Evolutionary conservation across 179 eudicot genomes (phyloP), one percentile per base, ranked within the genome.

Genomic region (Amaranthus tricolor): DNA sequence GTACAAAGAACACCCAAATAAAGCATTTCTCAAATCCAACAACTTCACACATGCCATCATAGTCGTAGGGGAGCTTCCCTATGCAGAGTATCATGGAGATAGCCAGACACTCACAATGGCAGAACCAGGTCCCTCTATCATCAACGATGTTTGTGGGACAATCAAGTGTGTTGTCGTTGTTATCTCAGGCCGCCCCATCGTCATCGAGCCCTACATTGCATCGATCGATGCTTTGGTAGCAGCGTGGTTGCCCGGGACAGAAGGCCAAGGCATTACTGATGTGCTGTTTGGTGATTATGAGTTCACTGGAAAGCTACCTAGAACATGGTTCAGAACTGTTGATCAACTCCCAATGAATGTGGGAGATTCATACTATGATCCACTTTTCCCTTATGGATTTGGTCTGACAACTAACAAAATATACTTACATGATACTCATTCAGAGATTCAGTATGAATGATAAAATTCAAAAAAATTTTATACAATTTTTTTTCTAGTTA

Each of bases 221-320:
- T 63, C 71, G 1, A 90, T 85, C 0, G 91, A 88, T 49, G 91
- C 97, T 50, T 83, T 88, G 6, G 89, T 90, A 5, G 94, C 94
- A 43, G 97, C 97, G 43, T 91, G 94, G 94, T 87, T 91, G 62
- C 97, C 97, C 10, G 97, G 97, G n/a, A 75, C 86, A 11, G 92
- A 91, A 82, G 97, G 90, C 49, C 86, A 87, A 75, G 94, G 94
- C 17, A 82, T 90, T 9, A 82, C 94, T 55, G 94, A 91, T 78
- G 85, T 88, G 71, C 45, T 91, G 48, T 91, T 90, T 59, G 97
- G 97, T 45, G 90, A 89, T 70, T 83, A 84, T 73, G 88, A 78
- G 2, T 91, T 91, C 80, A 84, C 79, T 0, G 97, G 97, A 63
- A 91, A 84, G 82, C 88, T 88, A 52, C 78, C 94, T 0, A 62